Conservation (phyloP, 805 yeast species). For the Ogataea populi-albae region DNA sequence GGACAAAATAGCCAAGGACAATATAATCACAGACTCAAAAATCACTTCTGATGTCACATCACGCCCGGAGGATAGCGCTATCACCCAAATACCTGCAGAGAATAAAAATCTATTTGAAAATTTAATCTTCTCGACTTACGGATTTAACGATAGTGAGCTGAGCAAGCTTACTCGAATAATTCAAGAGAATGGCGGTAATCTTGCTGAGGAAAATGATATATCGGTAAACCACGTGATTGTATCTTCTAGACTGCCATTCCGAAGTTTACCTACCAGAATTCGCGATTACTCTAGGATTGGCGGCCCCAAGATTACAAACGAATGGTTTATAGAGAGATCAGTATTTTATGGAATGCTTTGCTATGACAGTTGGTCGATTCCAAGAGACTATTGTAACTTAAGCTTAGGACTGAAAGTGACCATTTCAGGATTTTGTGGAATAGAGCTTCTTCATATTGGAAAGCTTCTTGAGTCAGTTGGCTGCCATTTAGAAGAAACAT, state of each 20-base stretch:
- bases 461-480: conserved; percentile 58
- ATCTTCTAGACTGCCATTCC: conserved; percentile 22
- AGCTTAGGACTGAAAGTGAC: conserved; percentile 33
- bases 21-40: conserved; percentile 3
- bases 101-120: conserved; percentile 36
- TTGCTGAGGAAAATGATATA: conserved; percentile 19
- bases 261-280: conserved; percentile 18
- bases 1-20: conserved; percentile 23
- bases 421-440: conserved; percentile 30
- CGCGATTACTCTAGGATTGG: conserved; percentile 13
- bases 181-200: conserved; percentile 23
- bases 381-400: conserved; percentile 25
- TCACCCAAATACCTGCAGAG: neutral
- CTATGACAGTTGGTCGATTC: conserved; percentile 29
- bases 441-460: conserved; percentile 35
- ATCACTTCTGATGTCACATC: neutral
- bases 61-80: too few species aligned
- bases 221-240: conserved; percentile 37
- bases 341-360: conserved; percentile 18
- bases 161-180: conserved; percentile 18
- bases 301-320: conserved; percentile 29
- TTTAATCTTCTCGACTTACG: conserved; percentile 38
- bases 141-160: conserved; percentile 22
- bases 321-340: conserved; percentile 34
- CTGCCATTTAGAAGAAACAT: conserved; percentile 45